These are phyloP conservation scores for Mortierella sp. DNA, from an alignment of 371 early-diverging fungal genomes.

Conservation along the genomic window DNA sequence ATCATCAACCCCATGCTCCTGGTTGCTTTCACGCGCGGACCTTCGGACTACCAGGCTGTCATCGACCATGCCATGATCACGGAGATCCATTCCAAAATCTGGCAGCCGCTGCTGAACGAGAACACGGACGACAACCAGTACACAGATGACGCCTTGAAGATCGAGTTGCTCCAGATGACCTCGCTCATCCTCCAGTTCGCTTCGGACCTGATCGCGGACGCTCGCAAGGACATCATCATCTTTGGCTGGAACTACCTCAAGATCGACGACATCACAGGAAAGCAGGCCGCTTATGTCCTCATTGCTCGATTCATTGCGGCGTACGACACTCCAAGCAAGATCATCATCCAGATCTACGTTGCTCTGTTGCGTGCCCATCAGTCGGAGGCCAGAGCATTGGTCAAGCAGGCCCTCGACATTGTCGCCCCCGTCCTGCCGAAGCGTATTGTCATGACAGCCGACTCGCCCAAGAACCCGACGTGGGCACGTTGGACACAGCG, in stretches of 20 bases:
- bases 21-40: conserved; percentile 64
- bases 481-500: conserved; percentile 93
- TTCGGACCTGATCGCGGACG: conserved; percentile 80
- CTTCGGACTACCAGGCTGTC: conserved; percentile 66
- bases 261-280: conserved; percentile 93
- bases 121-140: conserved; percentile 67
- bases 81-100: conserved; percentile 76
- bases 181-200: conserved; percentile 90
- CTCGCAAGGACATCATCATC: conserved; percentile 94
- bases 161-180: conserved; percentile 94
- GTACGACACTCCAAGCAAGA: conserved; percentile 93
- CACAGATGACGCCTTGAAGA: conserved; percentile 80
- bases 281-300: conserved; percentile 95
- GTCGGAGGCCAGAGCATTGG: conserved; percentile 84
- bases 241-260: conserved; percentile 94
- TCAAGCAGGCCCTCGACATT: conserved; percentile 94
- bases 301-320: conserved; percentile 92
- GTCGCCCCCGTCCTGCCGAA: conserved; percentile 91
- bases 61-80: conserved; percentile 78
- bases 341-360: conserved; percentile 90
- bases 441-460: conserved; percentile 70
- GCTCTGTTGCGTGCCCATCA: conserved; percentile 92
- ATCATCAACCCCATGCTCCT: conserved; percentile 87
- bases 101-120: conserved; percentile 76
- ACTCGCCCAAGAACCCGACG: conserved; percentile 73